Evolutionary conservation across 169 alveolate genomes (phyloP), one percentile per base, ranked within the genome.

Genomic region (Cyclospora cayetanensis): DNA sequence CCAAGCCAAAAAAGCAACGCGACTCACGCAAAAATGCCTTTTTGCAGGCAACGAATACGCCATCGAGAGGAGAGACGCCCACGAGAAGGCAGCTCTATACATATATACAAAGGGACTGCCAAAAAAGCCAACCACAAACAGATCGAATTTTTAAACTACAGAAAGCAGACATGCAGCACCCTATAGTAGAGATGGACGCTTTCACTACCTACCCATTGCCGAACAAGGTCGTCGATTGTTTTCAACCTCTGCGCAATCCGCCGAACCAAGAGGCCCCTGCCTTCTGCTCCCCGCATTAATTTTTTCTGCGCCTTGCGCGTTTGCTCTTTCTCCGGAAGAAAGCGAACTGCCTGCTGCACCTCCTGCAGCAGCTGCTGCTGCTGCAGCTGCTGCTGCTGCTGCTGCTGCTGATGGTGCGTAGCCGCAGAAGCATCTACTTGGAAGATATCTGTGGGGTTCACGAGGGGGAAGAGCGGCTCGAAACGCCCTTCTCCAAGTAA

Each of bases 341-440:
- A n/a, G n/a, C n/a, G n/a, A n/a, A n/a, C n/a, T n/a, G n/a, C n/a
- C n/a, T n/a, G n/a, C n/a, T n/a, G n/a, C n/a, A n/a, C n/a, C n/a
- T n/a, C n/a, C n/a, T 46, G 55, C 55, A 9, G 55, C 55, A 46
- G 55, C 22, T 46, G 55, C 22, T 46, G 55, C 22, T 46, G 55
- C 55, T 46, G 55, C 55, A 46, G 55, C 70, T 55, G 70, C 70
- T 55, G 70, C 70, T 55, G 70, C 70, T 55, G 70, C 70, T 55
- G 70, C 70, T 55, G 70, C 70, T 55, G 70, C 60, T 7, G 60
- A 9, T 4, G 15, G 29, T 9, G 7, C 9, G 70, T 29, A 55
- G 70, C 34, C 9, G 70, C 70, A 55, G 70, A 20, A 55, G 70
- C 70, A 55, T 7, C 70, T 15, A 55, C 70, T 22, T 55, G 70